Percentiles rank a stretch among this genome's conserved stretches.
Conservation (phyloP, 257 asterid species). For the Petunia axillaris region DNA sequence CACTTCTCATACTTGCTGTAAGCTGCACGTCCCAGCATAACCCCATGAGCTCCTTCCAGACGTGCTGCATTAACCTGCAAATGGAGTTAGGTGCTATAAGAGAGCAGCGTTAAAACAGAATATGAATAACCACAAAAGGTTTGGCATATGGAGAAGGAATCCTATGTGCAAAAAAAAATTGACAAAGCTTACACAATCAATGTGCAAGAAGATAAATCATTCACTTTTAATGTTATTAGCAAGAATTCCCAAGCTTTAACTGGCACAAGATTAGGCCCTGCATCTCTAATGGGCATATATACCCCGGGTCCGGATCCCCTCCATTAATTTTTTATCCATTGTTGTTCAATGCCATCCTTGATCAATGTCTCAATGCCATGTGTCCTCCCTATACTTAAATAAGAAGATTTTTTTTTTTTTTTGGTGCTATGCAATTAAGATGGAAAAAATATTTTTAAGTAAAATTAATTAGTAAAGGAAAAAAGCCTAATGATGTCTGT, state of each 20-base stretch:
- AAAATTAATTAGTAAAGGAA: too few species aligned
- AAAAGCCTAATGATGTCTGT: too few species aligned
- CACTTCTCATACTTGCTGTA: constrained; percentile 56
- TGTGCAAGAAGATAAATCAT: neutral
- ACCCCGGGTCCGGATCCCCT: too few species aligned
- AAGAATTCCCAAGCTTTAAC: neutral
- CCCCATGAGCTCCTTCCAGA: constrained; percentile 90
- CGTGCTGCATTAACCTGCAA: constrained; percentile 75
- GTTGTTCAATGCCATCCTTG: too few species aligned
- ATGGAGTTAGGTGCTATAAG: neutral
- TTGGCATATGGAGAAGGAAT: neutral
- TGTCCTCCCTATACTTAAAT: too few species aligned
- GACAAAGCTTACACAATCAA: constrained; percentile 18
- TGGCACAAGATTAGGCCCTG: constrained; percentile 8
- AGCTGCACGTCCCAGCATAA: constrained; percentile 96
- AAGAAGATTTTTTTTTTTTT: too few species aligned
- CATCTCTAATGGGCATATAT: neutral
- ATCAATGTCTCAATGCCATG: too few species aligned
- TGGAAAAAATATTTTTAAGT: too few species aligned
- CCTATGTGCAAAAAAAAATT: neutral
- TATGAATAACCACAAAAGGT: neutral
- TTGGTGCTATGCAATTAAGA: too few species aligned
- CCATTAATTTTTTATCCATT: too few species aligned
- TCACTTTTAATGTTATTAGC: neutral
- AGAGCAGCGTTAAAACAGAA: neutral